These are phyloP conservation scores for Rhexocercosporidium sp. DNA, from an alignment of 2,329 filamentous ascomycete species.

Conservation along the genomic window DNA sequence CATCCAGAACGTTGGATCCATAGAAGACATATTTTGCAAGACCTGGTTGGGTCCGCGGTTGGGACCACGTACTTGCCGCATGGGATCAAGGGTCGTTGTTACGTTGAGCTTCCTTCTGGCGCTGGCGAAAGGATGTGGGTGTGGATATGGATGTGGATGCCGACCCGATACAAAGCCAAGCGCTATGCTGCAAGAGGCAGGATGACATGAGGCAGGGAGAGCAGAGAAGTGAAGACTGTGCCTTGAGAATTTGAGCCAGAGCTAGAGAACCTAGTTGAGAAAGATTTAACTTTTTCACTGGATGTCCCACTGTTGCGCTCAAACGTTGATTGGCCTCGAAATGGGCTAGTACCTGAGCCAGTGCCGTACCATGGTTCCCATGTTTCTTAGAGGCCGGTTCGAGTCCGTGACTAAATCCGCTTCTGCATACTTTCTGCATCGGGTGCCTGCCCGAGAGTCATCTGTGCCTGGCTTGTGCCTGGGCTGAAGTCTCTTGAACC, in stretches of 20 bases:
- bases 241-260: not conserved
- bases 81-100: not conserved
- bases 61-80: conserved; percentile 1
- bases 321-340: conserved; percentile 1
- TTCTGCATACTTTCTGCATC: not conserved
- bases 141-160: not conserved
- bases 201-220: conserved; percentile 5
- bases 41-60: conserved; percentile 5
- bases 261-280: not conserved
- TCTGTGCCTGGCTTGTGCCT: conserved; percentile 6
- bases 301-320: conserved; percentile 7
- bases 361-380: conserved; percentile 1
- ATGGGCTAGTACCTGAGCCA: conserved; percentile 3
- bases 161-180: not conserved
- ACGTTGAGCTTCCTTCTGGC: conserved; percentile 6
- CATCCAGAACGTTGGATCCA: conserved; percentile 12
- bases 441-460: not conserved
- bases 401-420: not conserved
- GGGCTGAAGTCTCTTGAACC: not conserved
- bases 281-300: not conserved
- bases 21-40: not conserved
- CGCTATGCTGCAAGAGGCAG: conserved; percentile 2
- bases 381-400: not conserved
- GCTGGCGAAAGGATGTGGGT: not conserved
- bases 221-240: not conserved